phyloP scores from a whole-genome alignment of 2,329 filamentous ascomycete species.

The Dryadomyces sulphureus region DNA sequence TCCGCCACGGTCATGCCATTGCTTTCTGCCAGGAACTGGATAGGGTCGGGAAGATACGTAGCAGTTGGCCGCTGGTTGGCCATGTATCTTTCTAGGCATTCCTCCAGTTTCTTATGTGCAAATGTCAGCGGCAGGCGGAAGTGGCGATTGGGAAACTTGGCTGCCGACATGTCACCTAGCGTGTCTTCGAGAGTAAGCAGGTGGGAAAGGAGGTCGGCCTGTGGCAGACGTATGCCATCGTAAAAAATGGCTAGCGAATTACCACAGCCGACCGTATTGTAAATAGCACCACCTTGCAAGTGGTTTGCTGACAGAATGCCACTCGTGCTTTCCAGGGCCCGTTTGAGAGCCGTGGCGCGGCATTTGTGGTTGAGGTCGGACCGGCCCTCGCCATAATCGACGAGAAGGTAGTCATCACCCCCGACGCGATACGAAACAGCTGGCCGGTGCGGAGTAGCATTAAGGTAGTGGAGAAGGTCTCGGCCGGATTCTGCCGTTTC shows the following conservation, averaged over 20 bases:
- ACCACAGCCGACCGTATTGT: neutral
- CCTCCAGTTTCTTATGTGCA: constrained; percentile 15
- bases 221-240: neutral
- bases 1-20: constrained; percentile 13
- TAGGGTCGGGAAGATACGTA: constrained; percentile 31
- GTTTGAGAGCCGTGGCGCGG: neutral
- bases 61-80: constrained; percentile 40
- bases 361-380: constrained; percentile 1
- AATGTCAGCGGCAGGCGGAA: constrained; percentile 14
- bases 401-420: neutral
- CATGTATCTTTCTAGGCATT: constrained; percentile 39
- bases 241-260: constrained; percentile 2
- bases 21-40: constrained; percentile 23
- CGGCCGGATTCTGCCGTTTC: neutral
- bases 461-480: neutral
- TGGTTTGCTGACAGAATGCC: neutral
- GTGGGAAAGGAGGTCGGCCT: neutral
- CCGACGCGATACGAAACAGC: neutral
- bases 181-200: neutral
- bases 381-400: neutral
- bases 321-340: neutral
- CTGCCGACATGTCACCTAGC: neutral
- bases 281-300: neutral
- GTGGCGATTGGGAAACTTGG: constrained; percentile 7
- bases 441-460: neutral